phyloP scores from a whole-genome alignment of 164 flowering plant genomes.

The Chimonanthus praecox region DNA sequence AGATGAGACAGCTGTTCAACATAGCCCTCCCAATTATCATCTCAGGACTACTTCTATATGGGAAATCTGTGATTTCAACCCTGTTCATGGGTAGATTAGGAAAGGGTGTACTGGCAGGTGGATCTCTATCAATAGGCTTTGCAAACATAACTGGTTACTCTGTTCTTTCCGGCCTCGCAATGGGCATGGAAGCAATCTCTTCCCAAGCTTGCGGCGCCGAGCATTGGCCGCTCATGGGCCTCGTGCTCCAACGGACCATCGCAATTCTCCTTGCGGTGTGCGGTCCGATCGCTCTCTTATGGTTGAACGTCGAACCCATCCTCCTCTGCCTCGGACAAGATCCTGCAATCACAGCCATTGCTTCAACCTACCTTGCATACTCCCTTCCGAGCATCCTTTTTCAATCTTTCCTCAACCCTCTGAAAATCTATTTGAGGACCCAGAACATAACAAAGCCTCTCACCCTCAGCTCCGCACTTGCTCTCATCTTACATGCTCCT shows the following conservation, averaged over 20 bases:
- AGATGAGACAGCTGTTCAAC: constrained; percentile 37
- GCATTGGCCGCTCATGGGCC: constrained; percentile 41
- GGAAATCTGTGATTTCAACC: constrained; percentile 44
- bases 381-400: constrained; percentile 48
- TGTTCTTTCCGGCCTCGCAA: constrained; percentile 49
- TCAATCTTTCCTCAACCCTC: constrained; percentile 42
- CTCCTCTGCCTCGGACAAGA: constrained; percentile 42
- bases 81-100: constrained; percentile 55
- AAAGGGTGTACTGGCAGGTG: constrained; percentile 52
- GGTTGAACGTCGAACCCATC: constrained; percentile 44
- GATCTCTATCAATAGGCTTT: constrained; percentile 50
- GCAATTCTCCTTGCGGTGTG: constrained; percentile 28
- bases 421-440: constrained; percentile 40
- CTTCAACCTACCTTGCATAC: constrained; percentile 38
- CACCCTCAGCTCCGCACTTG: constrained; percentile 26
- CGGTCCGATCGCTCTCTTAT: constrained; percentile 48
- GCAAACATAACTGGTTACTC: constrained; percentile 74
- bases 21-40: constrained; percentile 47
- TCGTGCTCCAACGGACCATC: constrained; percentile 43
- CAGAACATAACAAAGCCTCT: constrained; percentile 47
- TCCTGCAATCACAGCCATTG: constrained; percentile 32
- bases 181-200: constrained; percentile 66
- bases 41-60: constrained; percentile 42
- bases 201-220: constrained; percentile 62
- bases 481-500: constrained; percentile 40